Evolutionary conservation across 2,329 filamentous ascomycete species (phyloP), one percentile per base, ranked within the genome.

Genomic region (Arthrinium puccinioides): DNA sequence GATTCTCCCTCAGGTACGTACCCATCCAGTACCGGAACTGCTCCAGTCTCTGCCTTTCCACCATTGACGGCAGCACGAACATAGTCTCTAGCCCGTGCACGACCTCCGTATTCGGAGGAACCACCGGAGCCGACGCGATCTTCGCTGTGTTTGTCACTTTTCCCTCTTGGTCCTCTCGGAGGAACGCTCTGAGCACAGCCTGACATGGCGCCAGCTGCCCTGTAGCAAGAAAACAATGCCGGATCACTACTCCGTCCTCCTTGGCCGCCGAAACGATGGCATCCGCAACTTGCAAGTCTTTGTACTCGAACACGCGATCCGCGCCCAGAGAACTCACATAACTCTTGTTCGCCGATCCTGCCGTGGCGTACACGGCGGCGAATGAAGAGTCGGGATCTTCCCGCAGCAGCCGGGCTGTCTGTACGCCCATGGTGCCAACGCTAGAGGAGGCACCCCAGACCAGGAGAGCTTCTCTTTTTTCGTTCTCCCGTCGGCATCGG

Each of bases 361-460:
- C 55, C 1, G 62, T 62, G 6, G 64, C 62, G 21, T 69, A 69
- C 5, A 68, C 64, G 3, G 61, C 59, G 1, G 54, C 55, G 28
- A 62, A 52, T 14, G 53, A 36, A 36, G 61, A 59, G 16, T 31
- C 35, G 1, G 5, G 39, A 37, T 65, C 51, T 9, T 61, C 47
- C 2, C 60, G 56, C 13, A 69, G 41, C 4, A 63, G 3, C 4
- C 54, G 53, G 7, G 57, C 63, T 3, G 36, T 56, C 42, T 68
- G 64, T 4, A 69, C 62, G 1, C 60, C 61, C 60, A 68, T 64
- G 0, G 57, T 63, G 2, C 64, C 66, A 2, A 69, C 59, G 30
- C 66, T 69, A 1, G 63, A 67, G 9, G 63, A 65, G 4, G 59
- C 65, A 1, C 66, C 65, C 66, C 64, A 69, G 21, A 69, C 53